These are phyloP conservation scores for Eragrostis tef DNA, from an alignment of 202 grass and related monocot genomes.

Conservation along the genomic window DNA sequence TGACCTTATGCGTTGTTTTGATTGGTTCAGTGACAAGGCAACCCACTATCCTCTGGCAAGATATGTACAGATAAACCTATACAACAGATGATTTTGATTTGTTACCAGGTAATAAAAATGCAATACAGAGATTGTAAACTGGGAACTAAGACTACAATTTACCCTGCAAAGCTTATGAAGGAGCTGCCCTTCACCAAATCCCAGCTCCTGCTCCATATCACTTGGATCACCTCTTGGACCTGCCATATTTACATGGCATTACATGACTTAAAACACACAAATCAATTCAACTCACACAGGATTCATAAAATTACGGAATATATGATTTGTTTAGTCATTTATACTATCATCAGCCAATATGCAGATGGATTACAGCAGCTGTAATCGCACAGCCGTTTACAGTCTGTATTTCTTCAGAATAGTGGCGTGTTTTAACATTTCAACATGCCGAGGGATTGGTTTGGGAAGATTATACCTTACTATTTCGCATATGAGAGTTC, in stretches of 20 bases:
- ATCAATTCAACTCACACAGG: constrained; percentile 5
- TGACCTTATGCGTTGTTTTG: constrained; percentile 73
- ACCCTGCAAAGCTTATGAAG: constrained; percentile 84
- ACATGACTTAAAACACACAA: neutral
- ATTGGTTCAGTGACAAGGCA: constrained; percentile 86
- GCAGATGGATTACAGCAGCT: too few species aligned
- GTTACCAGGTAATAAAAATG: neutral
- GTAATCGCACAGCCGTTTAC: too few species aligned
- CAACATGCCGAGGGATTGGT: neutral
- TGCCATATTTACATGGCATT: constrained; percentile 47
- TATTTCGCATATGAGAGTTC: constrained; percentile 54
- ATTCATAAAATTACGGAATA: neutral
- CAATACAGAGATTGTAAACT: constrained; percentile 12
- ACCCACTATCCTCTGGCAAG: constrained; percentile 70
- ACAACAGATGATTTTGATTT: constrained; percentile 1
- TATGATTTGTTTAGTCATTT: too few species aligned
- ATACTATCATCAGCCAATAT: too few species aligned
- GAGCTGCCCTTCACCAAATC: constrained; percentile 69
- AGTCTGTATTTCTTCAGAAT: too few species aligned
- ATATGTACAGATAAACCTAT: constrained; percentile 90
- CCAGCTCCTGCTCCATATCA: constrained; percentile 83
- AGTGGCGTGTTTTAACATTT: too few species aligned
- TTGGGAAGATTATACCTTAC: constrained; percentile 54
- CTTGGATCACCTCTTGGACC: constrained; percentile 73
- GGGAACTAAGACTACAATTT: constrained; percentile 10